Base-by-base conservation (phyloP, 176 grass and related monocot species). In the Poa annua region DNA sequence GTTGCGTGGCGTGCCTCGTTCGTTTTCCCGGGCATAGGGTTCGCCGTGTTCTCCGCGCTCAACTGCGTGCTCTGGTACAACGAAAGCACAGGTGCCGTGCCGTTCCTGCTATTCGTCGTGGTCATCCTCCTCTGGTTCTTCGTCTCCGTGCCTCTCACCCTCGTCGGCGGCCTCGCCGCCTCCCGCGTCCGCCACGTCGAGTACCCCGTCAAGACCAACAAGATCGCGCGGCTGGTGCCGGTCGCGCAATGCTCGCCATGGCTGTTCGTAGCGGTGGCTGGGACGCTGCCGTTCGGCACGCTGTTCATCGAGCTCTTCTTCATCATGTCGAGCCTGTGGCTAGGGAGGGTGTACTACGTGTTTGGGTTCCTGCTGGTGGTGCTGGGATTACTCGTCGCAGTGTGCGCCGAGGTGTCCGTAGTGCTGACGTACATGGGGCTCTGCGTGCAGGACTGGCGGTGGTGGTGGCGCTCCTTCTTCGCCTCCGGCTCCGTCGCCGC, bases 261-360 rank as follows among this genome's bases (percentile, higher is more conserved):
- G 92, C 8, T 91, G 29, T 26, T 94, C 8, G 92, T 89, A 1
- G 84, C 80, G 5, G 81, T 64, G 44, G 89, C 84, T 0, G 89
- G 89, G 2, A 91, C 89, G 0, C 25, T 94, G 73, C 92, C 92
- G 1, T 94, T 94, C 67, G 92, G 86, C 17, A 94, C 89, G 44
- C 67, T 91, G 11, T 94, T 94, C 89, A 91, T 94, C 82, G 92
- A 94, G 86, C 89, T 94, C 10, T 89, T 94, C 84, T 94, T 94
- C 81, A 94, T 94, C 59, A 89, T 94, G 86, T 94, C 92, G 24
- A 89, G 89, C 77, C 71, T 91, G 14, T 94, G 92, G 89, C 89
- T 94, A 67, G 89, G 89, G 5, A 68, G 86, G 11, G 89, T 91
- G 50, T 94, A 94, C 84, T 91, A 94, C 57, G 92, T 89, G 20